Base-by-base conservation (phyloP, 2,329 filamentous ascomycete genomes). In the Aureobasidium namibiae region DNA sequence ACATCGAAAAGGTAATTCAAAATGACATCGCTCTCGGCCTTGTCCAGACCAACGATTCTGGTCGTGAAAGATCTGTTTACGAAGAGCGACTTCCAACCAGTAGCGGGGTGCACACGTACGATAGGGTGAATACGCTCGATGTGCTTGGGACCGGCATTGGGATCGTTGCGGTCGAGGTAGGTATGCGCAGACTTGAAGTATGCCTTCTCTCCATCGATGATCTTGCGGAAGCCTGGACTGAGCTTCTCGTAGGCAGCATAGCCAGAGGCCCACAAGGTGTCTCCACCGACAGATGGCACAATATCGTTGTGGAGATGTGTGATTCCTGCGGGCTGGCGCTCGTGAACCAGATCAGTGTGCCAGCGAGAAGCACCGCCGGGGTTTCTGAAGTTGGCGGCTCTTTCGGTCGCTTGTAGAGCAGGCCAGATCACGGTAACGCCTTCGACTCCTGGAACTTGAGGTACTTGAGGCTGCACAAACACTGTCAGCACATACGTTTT, bases 241-340 rank as follows among this genome's bases (percentile, higher is more conserved):
- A 89, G 78, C 72, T 89, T 89, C 70, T 88, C 85, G 65, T 90
- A 90, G 0, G 86, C 86, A 0, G 82, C 75, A 67, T 89, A 89
- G 1, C 86, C 85, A 60, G 80, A 84, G 0, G 86, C 84, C 86
- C 87, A 90, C 0, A 89, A 78, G 0, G 87, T 89, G 69, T 90
- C 87, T 11, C 87, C 87, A 1, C 87, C 87, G 10, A 52, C 53
- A 13, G 38, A 13, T 18, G 85, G 85, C 0, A 89, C 76, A 0
- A 84, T 85, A 54, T 68, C 66, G 53, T 68, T 69, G 61, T 70
- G 67, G 0, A 70, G 63, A 41, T 69, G 66, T 2, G 68, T 69
- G 21, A 68, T 67, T 6, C 85, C 86, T 0, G 87, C 85, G 1
- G 87, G 86, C 60, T 89, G 85, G 34, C 77, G 76, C 68, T 90